Base-by-base conservation (phyloP, 2,329 filamentous ascomycete genomes). In the Alternaria incomplexa region DNA sequence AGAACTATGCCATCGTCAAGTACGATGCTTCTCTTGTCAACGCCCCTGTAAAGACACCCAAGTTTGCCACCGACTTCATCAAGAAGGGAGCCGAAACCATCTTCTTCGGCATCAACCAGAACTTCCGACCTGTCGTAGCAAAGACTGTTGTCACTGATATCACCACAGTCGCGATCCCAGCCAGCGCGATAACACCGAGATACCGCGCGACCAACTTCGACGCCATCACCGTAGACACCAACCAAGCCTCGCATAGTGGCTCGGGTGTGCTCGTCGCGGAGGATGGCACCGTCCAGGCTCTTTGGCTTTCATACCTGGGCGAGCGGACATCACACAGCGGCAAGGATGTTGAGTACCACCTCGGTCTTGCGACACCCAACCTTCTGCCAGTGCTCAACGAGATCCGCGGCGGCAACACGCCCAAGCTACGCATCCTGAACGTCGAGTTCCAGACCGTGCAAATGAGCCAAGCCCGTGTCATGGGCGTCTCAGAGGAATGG, bases 61-160 rank as follows among this genome's bases (percentile, higher is more conserved):
- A 89, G 72, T 86, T 99, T 53, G 93, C 93, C 74, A 89, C 85
- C 6, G 89, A 92, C 59, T 89, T 90, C 72, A 93, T 98, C 77
- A 94, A 93, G 55, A 96, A 98, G 82, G 96, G 96, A 36, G 93
- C 94, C 52, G 91, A 95, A 61, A 97, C 94, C 0, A 94, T 97
- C 70, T 99, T 99, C 81, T 91, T 99, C 66, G 96, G 96, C n/a
- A 96, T 97, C 83, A 99, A 99, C 77, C 90, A 96, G 69, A 98
- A 97, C 69, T 91, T 95, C 64, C 89, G 95, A 36, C 93, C 97
- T 44, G 95, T 98, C 5, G 93, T 97, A 71, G 92, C 93, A 6
- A 93, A 97, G 72, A 98, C 96, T 0, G 93, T 91, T 0, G 93
- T 99, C 13, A 99, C 96, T 1, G 96, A 99, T 79, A 96, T 99